Evolutionary conservation across 2,329 filamentous ascomycete species (phyloP), one percentile per base, ranked within the genome.

Genomic region (Aspergillus uvarum): DNA sequence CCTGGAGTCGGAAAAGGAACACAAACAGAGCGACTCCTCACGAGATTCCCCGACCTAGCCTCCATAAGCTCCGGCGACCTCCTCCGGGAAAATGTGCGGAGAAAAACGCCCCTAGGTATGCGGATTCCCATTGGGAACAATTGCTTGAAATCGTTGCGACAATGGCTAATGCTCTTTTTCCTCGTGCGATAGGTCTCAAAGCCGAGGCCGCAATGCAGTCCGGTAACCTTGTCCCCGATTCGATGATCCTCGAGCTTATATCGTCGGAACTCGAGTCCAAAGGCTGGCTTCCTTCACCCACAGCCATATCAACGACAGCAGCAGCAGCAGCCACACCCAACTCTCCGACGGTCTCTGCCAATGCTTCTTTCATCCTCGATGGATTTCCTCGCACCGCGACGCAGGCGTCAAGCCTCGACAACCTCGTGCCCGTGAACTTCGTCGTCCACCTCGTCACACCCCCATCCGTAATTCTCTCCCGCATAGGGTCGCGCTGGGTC

Each of bases 1-100:
- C 95, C 95, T n/a, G 93, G 93, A 60, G 95, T 96, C 59, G 95
- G 95, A 64, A 99, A 99, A 77, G 95, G 94, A 64, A 99, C 95
- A 3, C 95, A 99, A 80, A 92, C 91, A 54, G 91, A 96, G 76
- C 87, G 95, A 63, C 82, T 99, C 63, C 87, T 98, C 67, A 82
- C 88, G 68, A 87, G 90, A 67, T 99, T 95, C 73, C 91, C 93
- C 3, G 90, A 97, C 72, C 82, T 99, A 51, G 89, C 91, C 56
- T 89, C 92, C 19, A 94, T 99, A 76, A 96, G 92, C 77, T 96
- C 95, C 4, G 95, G 95, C 62, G 94, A 99, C 76, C 81, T 99
- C 16, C 81, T 99, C 60, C 89, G 95, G 63, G 87, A 92, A 73
- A 96, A 98, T 88, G 94, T 99, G 71, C 89, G 95, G 78, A 88